Percentiles rank a stretch among this genome's conserved stretches.
Conservation (phyloP, 805 yeast genomes). For the Ogataea parapolymorpha region DNA sequence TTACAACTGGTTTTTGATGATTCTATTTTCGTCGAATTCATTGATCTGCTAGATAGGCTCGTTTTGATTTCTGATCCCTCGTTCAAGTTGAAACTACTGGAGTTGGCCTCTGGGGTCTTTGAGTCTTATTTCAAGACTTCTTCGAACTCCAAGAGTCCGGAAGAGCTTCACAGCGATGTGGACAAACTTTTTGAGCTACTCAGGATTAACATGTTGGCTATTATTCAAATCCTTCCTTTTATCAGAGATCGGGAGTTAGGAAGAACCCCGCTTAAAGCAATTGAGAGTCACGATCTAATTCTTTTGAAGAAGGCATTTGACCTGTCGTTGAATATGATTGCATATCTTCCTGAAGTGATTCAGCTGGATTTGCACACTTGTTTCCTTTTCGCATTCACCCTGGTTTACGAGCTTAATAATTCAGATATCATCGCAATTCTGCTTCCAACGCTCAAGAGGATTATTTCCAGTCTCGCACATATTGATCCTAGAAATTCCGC, state of each 20-base stretch:
- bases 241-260: slow-evolving; percentile 44
- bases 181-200: slow-evolving; percentile 82
- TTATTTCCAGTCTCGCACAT: slow-evolving; percentile 32
- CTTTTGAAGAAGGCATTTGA: slow-evolving; percentile 48
- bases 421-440: slow-evolving; percentile 47
- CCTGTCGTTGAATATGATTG: slow-evolving; percentile 59
- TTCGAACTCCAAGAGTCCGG: slow-evolving; percentile 28
- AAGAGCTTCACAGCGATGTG: slow-evolving; percentile 51
- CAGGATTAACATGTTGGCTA: slow-evolving; percentile 62
- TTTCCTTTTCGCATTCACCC: slow-evolving; percentile 57
- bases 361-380: slow-evolving; percentile 71
- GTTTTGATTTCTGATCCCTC: slow-evolving; percentile 41
- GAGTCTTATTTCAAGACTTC: slow-evolving; percentile 48
- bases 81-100: slow-evolving; percentile 47
- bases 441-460: slow-evolving; percentile 48
- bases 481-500: slow-evolving; percentile 20
- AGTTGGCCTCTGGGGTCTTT: slow-evolving; percentile 37
- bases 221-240: slow-evolving; percentile 59
- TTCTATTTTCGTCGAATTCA: slow-evolving; percentile 66
- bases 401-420: slow-evolving; percentile 45
- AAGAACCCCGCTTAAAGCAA: slow-evolving; percentile 19
- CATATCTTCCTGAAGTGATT: slow-evolving; percentile 63
- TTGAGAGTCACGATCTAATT: slow-evolving; percentile 34
- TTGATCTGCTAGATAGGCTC: slow-evolving; percentile 26
- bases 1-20: slow-evolving; percentile 61